These are phyloP conservation scores for Talaromyces sp. DNA, from an alignment of 2,329 filamentous ascomycete genomes.

Conservation along the genomic window DNA sequence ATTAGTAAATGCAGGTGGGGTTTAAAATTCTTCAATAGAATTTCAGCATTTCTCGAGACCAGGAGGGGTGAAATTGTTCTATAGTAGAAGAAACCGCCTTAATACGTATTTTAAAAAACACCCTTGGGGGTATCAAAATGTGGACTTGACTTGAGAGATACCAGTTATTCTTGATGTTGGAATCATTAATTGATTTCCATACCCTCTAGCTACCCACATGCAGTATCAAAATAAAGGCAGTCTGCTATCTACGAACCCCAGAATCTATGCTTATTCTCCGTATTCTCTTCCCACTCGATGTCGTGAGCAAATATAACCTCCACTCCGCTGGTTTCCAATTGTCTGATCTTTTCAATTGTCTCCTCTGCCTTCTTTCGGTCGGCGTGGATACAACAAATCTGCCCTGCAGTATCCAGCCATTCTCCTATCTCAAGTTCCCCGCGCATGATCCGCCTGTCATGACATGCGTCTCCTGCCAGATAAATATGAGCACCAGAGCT, in stretches of 20 bases:
- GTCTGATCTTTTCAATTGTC: slow-evolving; percentile 19
- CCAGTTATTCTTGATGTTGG: too few species aligned
- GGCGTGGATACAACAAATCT: slow-evolving; percentile 24
- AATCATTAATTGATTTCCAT: neutral
- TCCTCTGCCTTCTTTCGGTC: slow-evolving; percentile 19
- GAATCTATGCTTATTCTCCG: slow-evolving; percentile 2
- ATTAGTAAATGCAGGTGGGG: neutral
- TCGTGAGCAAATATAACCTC: slow-evolving; percentile 30
- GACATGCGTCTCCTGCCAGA: slow-evolving; percentile 28
- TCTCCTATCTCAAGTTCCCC: slow-evolving; percentile 24
- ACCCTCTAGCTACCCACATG: neutral
- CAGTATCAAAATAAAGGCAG: neutral
- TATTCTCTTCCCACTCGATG: slow-evolving; percentile 21
- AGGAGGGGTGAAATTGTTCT: too few species aligned
- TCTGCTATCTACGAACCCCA: neutral
- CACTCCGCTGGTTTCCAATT: slow-evolving; percentile 16
- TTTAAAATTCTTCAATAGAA: neutral
- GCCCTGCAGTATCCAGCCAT: slow-evolving; percentile 21
- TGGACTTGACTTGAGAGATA: neutral
- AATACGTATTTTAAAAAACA: neutral
- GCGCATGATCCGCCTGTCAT: slow-evolving; percentile 24
- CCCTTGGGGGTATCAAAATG: neutral
- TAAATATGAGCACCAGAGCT: slow-evolving; percentile 15
- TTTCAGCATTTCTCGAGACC: neutral
- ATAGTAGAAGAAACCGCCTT: too few species aligned